phyloP scores from a whole-genome alignment of 768 basidiomycete species.

The Cytidiella melzeri region DNA sequence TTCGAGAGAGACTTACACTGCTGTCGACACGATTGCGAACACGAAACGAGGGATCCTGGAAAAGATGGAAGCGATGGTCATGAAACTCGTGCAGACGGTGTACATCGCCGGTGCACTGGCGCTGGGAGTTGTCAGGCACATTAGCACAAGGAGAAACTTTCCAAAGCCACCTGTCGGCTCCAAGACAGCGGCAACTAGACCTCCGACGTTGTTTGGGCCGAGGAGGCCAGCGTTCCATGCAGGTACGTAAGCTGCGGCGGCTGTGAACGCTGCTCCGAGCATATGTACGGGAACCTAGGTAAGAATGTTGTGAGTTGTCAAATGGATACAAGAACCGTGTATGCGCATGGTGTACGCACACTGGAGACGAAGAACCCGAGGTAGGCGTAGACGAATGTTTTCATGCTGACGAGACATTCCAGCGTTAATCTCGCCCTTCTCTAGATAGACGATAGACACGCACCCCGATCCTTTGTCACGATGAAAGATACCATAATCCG shows the following conservation, averaged over 20 bases:
- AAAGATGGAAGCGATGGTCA: conserved; percentile 31
- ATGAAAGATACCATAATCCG: conserved; percentile 49
- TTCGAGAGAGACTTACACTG: conserved; percentile 29
- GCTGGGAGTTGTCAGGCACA: conserved; percentile 44
- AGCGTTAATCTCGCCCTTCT: neutral
- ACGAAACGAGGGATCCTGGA: conserved; percentile 38
- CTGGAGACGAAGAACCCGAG: conserved; percentile 38
- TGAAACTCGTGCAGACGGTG: conserved; percentile 41
- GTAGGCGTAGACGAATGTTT: conserved; percentile 40
- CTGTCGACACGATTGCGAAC: conserved; percentile 39
- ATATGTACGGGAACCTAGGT: conserved; percentile 34
- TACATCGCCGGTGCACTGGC: conserved; percentile 58
- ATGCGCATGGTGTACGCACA: conserved; percentile 23
- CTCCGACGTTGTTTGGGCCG: conserved; percentile 36
- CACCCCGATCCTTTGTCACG: conserved; percentile 20
- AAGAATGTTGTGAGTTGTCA: no score
- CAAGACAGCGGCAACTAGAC: conserved; percentile 38
- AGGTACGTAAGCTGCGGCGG: conserved; percentile 33
- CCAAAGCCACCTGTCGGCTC: conserved; percentile 34
- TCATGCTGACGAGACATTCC: conserved; percentile 18
- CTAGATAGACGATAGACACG: neutral
- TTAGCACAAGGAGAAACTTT: conserved; percentile 38
- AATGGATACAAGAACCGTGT: no score
- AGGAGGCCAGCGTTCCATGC: conserved; percentile 36
- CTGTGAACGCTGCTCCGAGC: conserved; percentile 42